Conservation (phyloP, 345 rosid genomes). For the Erucastrum elatum region DNA sequence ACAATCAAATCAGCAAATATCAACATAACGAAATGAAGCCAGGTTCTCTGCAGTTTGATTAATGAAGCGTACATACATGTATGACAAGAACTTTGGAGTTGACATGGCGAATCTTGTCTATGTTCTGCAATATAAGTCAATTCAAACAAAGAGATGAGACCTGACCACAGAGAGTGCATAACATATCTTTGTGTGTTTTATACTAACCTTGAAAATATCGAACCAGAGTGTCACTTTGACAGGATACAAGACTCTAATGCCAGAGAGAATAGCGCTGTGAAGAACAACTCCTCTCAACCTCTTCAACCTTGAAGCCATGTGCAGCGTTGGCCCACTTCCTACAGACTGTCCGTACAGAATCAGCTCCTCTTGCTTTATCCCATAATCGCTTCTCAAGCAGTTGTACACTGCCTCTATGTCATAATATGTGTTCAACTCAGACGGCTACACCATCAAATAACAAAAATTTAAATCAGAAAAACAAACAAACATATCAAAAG, state of each 20-base stretch:
- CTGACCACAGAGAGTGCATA: background rate
- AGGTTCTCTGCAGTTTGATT: background rate
- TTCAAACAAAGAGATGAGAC: background rate
- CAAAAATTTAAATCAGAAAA: background rate
- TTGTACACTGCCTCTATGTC: slow-evolving; percentile 90
- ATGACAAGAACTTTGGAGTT: slow-evolving; percentile 85
- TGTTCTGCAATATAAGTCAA: slow-evolving; percentile 60
- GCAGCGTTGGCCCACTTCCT: slow-evolving; percentile 95
- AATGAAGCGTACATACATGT: slow-evolving; percentile 63
- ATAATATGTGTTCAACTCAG: slow-evolving; percentile 87
- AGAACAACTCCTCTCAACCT: slow-evolving; percentile 83
- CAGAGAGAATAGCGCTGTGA: slow-evolving; percentile 96
- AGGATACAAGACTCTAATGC: slow-evolving; percentile 88
- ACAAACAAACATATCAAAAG: background rate
- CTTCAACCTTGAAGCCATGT: slow-evolving; percentile 71
- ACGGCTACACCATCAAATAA: slow-evolving; percentile 52
- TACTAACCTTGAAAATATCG: slow-evolving; percentile 78
- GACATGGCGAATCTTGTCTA: slow-evolving; percentile 92
- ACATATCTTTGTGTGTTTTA: background rate
- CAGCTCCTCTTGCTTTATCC: slow-evolving; percentile 73
- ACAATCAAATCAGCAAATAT: background rate
- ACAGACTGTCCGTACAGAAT: slow-evolving; percentile 95
- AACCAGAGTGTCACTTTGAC: slow-evolving; percentile 96
- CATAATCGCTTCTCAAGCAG: slow-evolving; percentile 74
- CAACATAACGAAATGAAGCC: background rate